These are phyloP conservation scores for Pistacia atlantica DNA, from an alignment of 345 rosid genomes.

Conservation along the genomic window DNA sequence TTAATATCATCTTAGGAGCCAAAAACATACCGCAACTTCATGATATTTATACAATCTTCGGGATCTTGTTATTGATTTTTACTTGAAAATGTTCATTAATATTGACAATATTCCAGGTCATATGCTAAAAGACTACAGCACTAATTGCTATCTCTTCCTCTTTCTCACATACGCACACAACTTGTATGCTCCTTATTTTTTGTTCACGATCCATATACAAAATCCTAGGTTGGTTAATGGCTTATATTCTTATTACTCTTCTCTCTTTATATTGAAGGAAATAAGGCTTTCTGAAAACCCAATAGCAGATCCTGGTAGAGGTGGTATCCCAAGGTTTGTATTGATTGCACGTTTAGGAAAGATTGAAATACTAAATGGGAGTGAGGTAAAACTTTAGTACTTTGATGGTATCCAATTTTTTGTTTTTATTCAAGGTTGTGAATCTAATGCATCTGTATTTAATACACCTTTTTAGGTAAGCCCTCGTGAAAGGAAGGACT, in stretches of 20 bases:
- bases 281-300: slow-evolving; percentile 94
- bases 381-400: slow-evolving; percentile 68
- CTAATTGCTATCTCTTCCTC: background rate
- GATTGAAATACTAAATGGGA: slow-evolving; percentile 84
- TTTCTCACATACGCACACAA: background rate
- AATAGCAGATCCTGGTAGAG: slow-evolving; percentile 66
- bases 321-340: slow-evolving; percentile 82
- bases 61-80: background rate
- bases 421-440: slow-evolving; percentile 14
- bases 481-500: slow-evolving; percentile 88
- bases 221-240: background rate
- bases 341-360: slow-evolving; percentile 76
- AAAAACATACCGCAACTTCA: background rate
- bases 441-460: slow-evolving; percentile 17
- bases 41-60: background rate
- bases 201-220: background rate
- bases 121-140: background rate
- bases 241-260: slow-evolving; percentile 18
- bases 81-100: background rate
- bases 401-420: background rate
- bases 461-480: slow-evolving; percentile 53
- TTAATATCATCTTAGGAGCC: background rate
- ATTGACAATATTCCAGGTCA: background rate
- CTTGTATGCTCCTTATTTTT: background rate
- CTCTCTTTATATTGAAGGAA: slow-evolving; percentile 49